Base-by-base conservation (phyloP, 345 rosid genomes). In the Dipteronia sinensis region DNA sequence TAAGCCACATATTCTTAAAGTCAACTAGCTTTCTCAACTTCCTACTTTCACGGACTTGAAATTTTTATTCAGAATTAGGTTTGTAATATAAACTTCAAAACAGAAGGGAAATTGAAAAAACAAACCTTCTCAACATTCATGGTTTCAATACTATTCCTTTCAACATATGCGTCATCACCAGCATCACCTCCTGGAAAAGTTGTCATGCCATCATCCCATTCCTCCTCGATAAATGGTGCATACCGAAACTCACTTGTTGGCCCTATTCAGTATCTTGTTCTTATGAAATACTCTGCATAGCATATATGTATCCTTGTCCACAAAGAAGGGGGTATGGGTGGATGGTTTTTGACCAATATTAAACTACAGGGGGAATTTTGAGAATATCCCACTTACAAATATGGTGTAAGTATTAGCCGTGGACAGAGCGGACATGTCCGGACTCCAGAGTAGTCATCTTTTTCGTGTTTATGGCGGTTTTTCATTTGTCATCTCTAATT, bases 211-310 rank as follows among this genome's bases (percentile, higher is more conserved):
- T 91, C 94, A 77, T 87, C 86, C 95, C 95, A 91, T 83, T 93
- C 95, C 74, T 89, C 98, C 80, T 93, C 95, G 46, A 88, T 22
- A 68, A 91, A 93, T 1, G 94, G 95, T 0, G 98, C 98, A 84
- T 93, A 91, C 38, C 94, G 87, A 67, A 87, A 89, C 75, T 91
- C 98, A 67, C 85, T 92, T 27, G 98, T 98, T 47, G 99, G 97
- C 73, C 99, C 99, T n/a, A n/a, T n/a, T n/a, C n/a, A n/a, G n/a
- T 72, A 93, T 90, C 78, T 91, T 90, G 75, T 89, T 89, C 93
- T 95, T 95, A 82, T 88, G 94, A 74, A 95, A 95, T 71, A 95
- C 89, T 87, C 95, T 89, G 83, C 98, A 95, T 23, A 95, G 87
- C 44, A 95, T 98, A 80, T 89, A 95, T 0, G 87, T 76, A 53